Evolutionary conservation across 2,329 filamentous ascomycete genomes (phyloP), one percentile per base, ranked within the genome.

Genomic region (Fusarium musae): DNA sequence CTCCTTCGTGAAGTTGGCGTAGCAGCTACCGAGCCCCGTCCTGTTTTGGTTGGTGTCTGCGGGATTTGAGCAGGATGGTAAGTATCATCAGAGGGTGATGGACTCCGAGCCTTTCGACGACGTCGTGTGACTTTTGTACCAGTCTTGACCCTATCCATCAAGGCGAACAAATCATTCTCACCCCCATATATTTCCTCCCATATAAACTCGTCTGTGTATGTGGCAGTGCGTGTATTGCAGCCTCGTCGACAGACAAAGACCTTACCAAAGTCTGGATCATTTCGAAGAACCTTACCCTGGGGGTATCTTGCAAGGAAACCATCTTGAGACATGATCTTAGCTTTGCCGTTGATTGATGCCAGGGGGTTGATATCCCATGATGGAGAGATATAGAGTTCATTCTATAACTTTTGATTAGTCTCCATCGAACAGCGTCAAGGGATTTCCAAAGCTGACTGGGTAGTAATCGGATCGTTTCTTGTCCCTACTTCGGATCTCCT

Each of bases 321-420:
- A 13, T 90, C 86, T 32, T 88, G 86, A 0, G 96, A 98, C 82
- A 96, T 87, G 46, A 99, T 88, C 21, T 85, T 90, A 1, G 95
- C 96, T 76, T 93, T 97, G 58, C 95, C 96, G 78, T 96, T 97
- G 82, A 99, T 97, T 0, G 95, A 96, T 3, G 89, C 90, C 32
- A 99, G 84, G 12, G 96, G 91, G 79, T 98, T 98, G 65, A 93
- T 85, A 78, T 99, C 97, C 83, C 93, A 96, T 28, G 93, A 92
- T 1, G 93, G 89, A 0, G 95, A 97, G 62, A 98, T 91, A 79
- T 98, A 99, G 19, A 98, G 87, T 82, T 99, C 96, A 79, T 97
- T 97, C 87, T 94, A 44, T 30, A 39, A 12, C 8, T 16, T 32
- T 59, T 26, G 12, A 23, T 75, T 61, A 70, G 58, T 47, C 26